phyloP scores from a whole-genome alignment of 2,329 filamentous ascomycete genomes.

The Metarhizium robertsii region DNA sequence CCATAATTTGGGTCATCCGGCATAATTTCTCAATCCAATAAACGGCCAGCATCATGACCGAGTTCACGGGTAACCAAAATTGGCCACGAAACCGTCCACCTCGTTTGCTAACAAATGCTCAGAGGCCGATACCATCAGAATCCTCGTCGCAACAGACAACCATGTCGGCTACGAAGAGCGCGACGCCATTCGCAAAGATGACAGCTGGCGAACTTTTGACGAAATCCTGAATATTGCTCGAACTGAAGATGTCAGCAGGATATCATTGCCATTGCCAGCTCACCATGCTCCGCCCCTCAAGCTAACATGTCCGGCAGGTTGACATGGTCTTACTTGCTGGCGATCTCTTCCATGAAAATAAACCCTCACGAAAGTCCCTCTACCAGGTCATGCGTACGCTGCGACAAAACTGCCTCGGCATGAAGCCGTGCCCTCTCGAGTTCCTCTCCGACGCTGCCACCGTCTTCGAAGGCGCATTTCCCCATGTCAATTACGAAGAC shows the following conservation, averaged over 20 bases:
- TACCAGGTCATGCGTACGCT: constrained; percentile 96
- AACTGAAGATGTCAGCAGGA: constrained; percentile 56
- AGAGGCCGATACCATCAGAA: constrained; percentile 79
- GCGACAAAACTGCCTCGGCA: constrained; percentile 85
- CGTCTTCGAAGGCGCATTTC: constrained; percentile 81
- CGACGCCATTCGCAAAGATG: constrained; percentile 87
- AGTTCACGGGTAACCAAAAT: constrained; percentile 3
- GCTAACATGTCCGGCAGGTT: constrained; percentile 36
- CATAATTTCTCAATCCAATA: neutral
- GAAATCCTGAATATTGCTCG: constrained; percentile 88
- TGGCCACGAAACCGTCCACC: neutral
- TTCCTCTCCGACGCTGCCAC: constrained; percentile 89
- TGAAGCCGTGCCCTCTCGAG: constrained; percentile 91
- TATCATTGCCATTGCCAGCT: neutral
- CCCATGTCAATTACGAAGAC: constrained; percentile 96
- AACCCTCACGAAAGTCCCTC: constrained; percentile 89
- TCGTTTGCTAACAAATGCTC: neutral
- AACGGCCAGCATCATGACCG: constrained; percentile 3
- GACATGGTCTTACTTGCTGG: constrained; percentile 96
- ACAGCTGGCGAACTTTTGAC: constrained; percentile 94
- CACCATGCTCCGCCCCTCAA: neutral
- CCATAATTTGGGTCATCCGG: constrained; percentile 2
- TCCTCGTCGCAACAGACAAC: constrained; percentile 90
- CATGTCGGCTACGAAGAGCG: constrained; percentile 96
- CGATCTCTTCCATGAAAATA: constrained; percentile 97